Base-by-base conservation (phyloP, 176 grass and related monocot species). In the Saccharum spontaneum region DNA sequence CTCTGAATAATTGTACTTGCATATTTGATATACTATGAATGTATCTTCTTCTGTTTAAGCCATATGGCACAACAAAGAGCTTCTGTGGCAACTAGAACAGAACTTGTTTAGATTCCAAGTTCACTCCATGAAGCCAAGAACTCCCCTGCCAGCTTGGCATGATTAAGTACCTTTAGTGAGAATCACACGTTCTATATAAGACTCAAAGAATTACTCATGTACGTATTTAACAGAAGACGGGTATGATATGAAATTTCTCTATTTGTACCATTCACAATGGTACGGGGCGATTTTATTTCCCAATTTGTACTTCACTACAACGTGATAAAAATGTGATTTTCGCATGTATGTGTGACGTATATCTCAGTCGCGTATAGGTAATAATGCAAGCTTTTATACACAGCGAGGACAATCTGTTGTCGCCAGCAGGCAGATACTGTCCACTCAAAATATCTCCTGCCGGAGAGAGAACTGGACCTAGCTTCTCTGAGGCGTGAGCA, bases 381-480 rank as follows among this genome's bases (percentile, higher is more conserved):
- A 37, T 8, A 18, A 18, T 17, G 43, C 4, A 76, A 9, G 6
- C 40, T 64, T 82, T 52, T 80, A 84, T 75, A 89, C 87, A 62
- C 40, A 23, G 9, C 9, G 83, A 65, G 18, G 43, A 71, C 2
- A 49, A 78, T 23, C 24, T 57, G 40, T 26, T 45, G 12, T 24
- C 41, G 5, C 67, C 79, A 39, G 17, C 78, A 77, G 28, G 28
- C 2, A 76, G 14, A 54, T 23, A 46, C 26, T 33, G 63, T 65
- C 3, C 23, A 55, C 38, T 65, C 9, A 1, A 54, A 45, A 3
- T 31, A 6, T 13, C 30, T 3, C 44, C 77, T 60, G 20, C 37
- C 18, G 33, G 2, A 2, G 3, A 1, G 59, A 5, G 26, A 54
- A 28, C 33, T 54, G 33, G 33, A 13, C 6, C 15, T 18, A 30